phyloP scores from a whole-genome alignment of 495 filamentous ascomycete species.

The Friedmanniomyces simplex region DNA sequence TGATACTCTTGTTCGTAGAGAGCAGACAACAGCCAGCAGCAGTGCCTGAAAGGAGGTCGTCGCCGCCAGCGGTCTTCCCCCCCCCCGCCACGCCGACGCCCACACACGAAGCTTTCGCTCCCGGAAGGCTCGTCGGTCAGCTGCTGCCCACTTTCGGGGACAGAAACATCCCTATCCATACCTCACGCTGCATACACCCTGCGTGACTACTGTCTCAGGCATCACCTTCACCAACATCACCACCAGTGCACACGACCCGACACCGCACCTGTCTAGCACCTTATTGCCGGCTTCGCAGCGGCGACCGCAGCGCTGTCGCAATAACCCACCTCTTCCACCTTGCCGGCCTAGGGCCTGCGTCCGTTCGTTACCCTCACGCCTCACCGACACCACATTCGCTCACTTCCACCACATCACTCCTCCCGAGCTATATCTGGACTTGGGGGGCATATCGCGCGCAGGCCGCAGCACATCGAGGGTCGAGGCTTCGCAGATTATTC shows the following conservation, averaged over 20 bases:
- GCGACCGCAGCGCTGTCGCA: background rate
- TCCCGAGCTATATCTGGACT: background rate
- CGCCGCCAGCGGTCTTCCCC: background rate
- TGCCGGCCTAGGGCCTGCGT: background rate
- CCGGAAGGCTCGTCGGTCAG: background rate
- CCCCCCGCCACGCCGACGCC: background rate
- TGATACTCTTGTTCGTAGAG: background rate
- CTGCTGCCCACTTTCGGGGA: background rate
- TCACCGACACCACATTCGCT: background rate
- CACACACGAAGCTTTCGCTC: background rate
- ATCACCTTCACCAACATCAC: background rate
- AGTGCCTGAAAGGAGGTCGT: background rate
- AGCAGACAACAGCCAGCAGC: background rate
- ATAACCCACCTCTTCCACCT: background rate
- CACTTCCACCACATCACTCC: background rate
- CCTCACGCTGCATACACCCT: background rate
- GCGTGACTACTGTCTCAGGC: background rate
- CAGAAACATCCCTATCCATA: background rate
- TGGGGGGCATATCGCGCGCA: background rate
- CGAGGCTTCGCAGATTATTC: background rate
- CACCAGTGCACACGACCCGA: background rate
- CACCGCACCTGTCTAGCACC: background rate
- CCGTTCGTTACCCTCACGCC: constrained; percentile 2
- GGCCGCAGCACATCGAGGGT: background rate
- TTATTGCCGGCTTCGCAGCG: background rate